Percentiles rank a stretch among this genome's conserved stretches.
phyloP scores from a whole-genome alignment of 495 filamentous ascomycete species.

The Mycothermus thermophilus region DNA sequence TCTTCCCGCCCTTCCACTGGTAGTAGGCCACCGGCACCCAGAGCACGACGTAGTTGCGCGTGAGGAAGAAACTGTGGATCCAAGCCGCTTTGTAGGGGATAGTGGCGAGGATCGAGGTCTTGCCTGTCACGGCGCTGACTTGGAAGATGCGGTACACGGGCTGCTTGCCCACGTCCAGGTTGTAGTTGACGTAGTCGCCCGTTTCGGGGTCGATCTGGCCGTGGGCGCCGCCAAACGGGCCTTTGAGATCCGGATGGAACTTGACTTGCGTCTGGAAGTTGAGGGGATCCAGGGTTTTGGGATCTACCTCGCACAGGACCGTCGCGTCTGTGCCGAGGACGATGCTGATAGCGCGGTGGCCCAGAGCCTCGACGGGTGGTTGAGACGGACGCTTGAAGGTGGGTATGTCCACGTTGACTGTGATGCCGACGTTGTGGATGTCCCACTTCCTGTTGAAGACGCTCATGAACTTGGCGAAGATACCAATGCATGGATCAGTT shows the following conservation, averaged over 20 bases:
- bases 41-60: slow-evolving; percentile 49
- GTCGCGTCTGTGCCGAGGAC: slow-evolving; percentile 37
- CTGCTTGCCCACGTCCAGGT: slow-evolving; percentile 36
- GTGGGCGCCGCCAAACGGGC: slow-evolving; percentile 50
- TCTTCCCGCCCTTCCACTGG: slow-evolving; percentile 31
- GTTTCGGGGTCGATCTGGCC: slow-evolving; percentile 54
- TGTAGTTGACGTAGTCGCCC: slow-evolving; percentile 69
- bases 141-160: slow-evolving; percentile 50
- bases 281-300: slow-evolving; percentile 56
- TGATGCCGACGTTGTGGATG: slow-evolving; percentile 49
- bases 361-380: background rate
- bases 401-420: slow-evolving; percentile 25
- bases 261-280: slow-evolving; percentile 39
- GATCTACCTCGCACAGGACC: slow-evolving; percentile 45
- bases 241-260: slow-evolving; percentile 53
- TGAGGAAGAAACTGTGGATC: slow-evolving; percentile 61
- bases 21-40: slow-evolving; percentile 44
- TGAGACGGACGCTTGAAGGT: background rate
- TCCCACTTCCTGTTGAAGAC: slow-evolving; percentile 24
- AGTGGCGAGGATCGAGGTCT: slow-evolving; percentile 56
- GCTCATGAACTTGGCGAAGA: slow-evolving; percentile 54
- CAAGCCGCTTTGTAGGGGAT: slow-evolving; percentile 44
- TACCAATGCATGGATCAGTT: slow-evolving; percentile 50
- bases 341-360: slow-evolving; percentile 2
- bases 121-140: slow-evolving; percentile 42